Conservation (phyloP, 352 stramenopile species). For the Phytophthora hybrid region DNA sequence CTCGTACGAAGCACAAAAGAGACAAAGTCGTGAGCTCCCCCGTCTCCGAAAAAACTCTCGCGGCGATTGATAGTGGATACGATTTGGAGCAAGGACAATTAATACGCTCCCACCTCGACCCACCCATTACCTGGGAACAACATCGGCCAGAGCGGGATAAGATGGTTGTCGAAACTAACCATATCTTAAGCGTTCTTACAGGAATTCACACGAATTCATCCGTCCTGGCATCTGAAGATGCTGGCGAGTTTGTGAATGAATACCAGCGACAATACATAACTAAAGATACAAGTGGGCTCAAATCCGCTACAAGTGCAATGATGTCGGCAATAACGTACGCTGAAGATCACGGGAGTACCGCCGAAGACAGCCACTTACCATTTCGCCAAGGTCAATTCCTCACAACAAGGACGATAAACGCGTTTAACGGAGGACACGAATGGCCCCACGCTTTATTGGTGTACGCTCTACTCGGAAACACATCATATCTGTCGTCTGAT, state of each 20-base stretch:
- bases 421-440: not conserved
- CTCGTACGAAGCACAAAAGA: not conserved
- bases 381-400: conserved; percentile 9
- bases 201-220: conserved; percentile 10
- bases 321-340: not conserved
- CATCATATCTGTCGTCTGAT: not conserved
- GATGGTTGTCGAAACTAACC: conserved; percentile 15
- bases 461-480: not conserved
- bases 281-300: not conserved
- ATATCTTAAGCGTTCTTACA: conserved; percentile 1
- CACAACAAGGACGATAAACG: not conserved
- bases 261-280: conserved; percentile 14
- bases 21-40: not conserved
- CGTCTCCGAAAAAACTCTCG: not conserved
- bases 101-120: not conserved
- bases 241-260: conserved; percentile 12
- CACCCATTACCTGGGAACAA: conserved; percentile 5
- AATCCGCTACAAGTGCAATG: not conserved
- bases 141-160: not conserved
- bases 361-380: not conserved
- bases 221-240: conserved; percentile 6
- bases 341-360: not conserved
- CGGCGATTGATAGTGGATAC: not conserved
- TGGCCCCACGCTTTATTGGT: not conserved
- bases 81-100: not conserved